Percentiles rank a stretch among this genome's conserved stretches.
phyloP scores from a whole-genome alignment of 495 filamentous ascomycete genomes.

The Aspergillus diversus region DNA sequence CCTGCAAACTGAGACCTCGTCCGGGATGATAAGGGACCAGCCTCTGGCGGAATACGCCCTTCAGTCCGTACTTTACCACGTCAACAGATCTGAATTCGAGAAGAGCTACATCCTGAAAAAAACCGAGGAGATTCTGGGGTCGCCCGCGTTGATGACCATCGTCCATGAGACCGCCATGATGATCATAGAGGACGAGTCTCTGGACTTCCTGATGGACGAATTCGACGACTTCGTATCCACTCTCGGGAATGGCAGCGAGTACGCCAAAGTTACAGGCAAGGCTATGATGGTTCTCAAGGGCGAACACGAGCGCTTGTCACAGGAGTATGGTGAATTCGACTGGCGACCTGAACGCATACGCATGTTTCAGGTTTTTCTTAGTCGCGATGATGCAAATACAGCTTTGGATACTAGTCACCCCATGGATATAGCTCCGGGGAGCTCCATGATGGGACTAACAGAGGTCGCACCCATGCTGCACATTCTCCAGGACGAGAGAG shows the following conservation, averaged over 20 bases:
- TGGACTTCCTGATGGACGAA: not conserved
- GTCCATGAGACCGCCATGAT: not conserved
- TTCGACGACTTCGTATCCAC: not conserved
- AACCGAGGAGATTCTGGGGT: not conserved
- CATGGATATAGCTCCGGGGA: not conserved
- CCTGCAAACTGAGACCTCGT: not conserved
- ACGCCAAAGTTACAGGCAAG: not conserved
- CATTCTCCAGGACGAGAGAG: not conserved
- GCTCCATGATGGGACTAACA: not conserved
- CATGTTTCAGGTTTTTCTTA: not conserved
- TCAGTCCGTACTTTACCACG: not conserved
- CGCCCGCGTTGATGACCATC: not conserved
- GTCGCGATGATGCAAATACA: not conserved
- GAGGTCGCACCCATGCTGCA: not conserved
- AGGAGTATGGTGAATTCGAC: not conserved
- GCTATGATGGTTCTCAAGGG: not conserved
- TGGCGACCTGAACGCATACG: not conserved
- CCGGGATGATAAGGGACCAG: not conserved
- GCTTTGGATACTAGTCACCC: not conserved
- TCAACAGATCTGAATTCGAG: not conserved
- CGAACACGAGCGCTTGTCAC: not conserved
- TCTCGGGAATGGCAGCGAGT: not conserved
- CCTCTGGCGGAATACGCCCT: not conserved
- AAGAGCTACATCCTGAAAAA: not conserved
- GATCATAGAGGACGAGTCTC: not conserved